phyloP scores from a whole-genome alignment of 2,329 filamentous ascomycete genomes.

The Septoria linicola region DNA sequence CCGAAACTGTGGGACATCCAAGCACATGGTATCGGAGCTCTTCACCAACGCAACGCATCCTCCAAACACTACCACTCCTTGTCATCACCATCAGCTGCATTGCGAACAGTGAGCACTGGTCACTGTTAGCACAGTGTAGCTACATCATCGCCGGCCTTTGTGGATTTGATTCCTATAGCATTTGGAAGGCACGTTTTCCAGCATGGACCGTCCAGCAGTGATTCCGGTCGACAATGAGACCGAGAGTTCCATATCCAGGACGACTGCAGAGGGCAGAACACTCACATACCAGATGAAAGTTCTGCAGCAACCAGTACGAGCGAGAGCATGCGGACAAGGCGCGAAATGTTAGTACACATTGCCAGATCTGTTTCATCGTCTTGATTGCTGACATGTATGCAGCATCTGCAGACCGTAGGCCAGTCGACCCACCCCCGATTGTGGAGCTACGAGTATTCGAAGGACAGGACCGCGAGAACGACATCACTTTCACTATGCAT shows the following conservation, averaged over 20 bases:
- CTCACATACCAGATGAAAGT: constrained; percentile 82
- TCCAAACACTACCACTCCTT: constrained; percentile 2
- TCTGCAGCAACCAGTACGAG: constrained; percentile 90
- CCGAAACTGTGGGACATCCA: constrained; percentile 13
- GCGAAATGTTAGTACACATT: constrained; percentile 72
- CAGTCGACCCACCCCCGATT: constrained; percentile 91
- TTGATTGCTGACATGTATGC: not conserved
- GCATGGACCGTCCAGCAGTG: constrained; percentile 26
- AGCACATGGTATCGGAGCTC: constrained; percentile 8
- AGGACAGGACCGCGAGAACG: constrained; percentile 53
- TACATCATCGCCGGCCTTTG: not conserved
- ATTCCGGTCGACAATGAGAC: constrained; percentile 60
- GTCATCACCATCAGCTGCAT: constrained; percentile 6
- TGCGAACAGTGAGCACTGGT: constrained; percentile 2
- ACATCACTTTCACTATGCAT: constrained; percentile 83
- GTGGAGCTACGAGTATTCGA: constrained; percentile 87
- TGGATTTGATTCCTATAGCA: not conserved
- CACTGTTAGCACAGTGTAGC: not conserved
- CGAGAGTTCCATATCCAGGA: constrained; percentile 52
- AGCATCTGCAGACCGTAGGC: constrained; percentile 84
- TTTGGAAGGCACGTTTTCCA: constrained; percentile 1
- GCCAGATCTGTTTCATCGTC: not conserved
- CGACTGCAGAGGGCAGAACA: constrained; percentile 71
- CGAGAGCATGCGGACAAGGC: constrained; percentile 90
- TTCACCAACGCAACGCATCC: constrained; percentile 18